A percentile compares a stretch with the other conserved stretches of the same genome.
Conservation (phyloP, 352 stramenopile genomes). For the Thalassiosira hispida region DNA sequence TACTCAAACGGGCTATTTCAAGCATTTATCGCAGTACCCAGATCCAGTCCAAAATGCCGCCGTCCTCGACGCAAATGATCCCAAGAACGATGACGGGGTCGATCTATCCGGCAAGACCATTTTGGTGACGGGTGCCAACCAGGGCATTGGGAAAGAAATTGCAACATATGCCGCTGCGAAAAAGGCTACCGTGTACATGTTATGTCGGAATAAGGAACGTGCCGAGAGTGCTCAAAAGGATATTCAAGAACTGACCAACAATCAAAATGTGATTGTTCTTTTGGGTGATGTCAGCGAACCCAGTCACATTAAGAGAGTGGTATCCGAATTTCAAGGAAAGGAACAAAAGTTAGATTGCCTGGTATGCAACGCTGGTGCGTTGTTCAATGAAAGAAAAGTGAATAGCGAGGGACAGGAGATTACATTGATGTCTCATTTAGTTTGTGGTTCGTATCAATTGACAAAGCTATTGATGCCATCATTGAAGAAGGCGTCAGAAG, state of each 20-base stretch:
- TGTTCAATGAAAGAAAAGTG: constrained; percentile 82
- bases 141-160: constrained; percentile 84
- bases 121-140: constrained; percentile 84
- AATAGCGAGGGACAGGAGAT: constrained; percentile 85
- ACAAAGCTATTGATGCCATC: constrained; percentile 76
- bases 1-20: constrained; percentile 82
- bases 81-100: constrained; percentile 60
- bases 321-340: constrained; percentile 66
- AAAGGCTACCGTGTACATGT: constrained; percentile 85
- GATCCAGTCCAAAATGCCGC: constrained; percentile 60
- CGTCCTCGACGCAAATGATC: constrained; percentile 34
- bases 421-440: constrained; percentile 85
- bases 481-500: constrained; percentile 55
- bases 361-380: constrained; percentile 87
- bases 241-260: constrained; percentile 70
- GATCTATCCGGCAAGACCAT: constrained; percentile 81
- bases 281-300: constrained; percentile 78
- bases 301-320: constrained; percentile 65
- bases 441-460: constrained; percentile 82
- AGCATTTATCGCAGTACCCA: constrained; percentile 72
- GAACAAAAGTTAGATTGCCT: constrained; percentile 82
- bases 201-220: constrained; percentile 84
- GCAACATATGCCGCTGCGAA: constrained; percentile 83
- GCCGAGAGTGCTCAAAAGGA: constrained; percentile 74
- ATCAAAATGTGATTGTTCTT: constrained; percentile 75